These are phyloP conservation scores for Pueraria montana DNA, from an alignment of 306 rosid species.

Conservation along the genomic window DNA sequence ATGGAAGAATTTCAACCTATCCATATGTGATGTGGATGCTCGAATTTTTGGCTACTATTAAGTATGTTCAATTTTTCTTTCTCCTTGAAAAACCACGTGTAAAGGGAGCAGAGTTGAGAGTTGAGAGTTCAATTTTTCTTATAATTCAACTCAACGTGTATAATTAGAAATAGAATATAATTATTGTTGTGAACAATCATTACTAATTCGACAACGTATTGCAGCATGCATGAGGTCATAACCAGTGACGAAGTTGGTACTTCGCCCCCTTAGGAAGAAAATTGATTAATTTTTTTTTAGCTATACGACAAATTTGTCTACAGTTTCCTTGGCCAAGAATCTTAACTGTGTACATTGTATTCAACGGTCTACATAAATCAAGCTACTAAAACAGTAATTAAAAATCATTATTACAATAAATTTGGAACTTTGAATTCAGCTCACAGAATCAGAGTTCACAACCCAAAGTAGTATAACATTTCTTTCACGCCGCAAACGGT, in stretches of 20 bases:
- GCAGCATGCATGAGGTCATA: slow-evolving; percentile 27
- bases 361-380: background rate
- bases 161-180: background rate
- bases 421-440: background rate
- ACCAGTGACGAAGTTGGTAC: background rate
- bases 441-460: background rate
- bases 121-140: no score
- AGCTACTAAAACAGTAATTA: background rate
- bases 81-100: background rate
- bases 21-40: background rate
- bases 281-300: background rate
- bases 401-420: background rate
- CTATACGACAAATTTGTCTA: background rate
- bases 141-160: slow-evolving; percentile 54
- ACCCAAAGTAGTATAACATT: background rate
- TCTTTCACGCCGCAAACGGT: background rate
- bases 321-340: background rate
- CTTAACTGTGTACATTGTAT: background rate
- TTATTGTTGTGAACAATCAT: background rate
- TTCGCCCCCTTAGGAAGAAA: background rate
- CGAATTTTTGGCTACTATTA: background rate
- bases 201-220: background rate
- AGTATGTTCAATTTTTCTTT: background rate
- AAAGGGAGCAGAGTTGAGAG: background rate
- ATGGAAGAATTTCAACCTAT: background rate